Base-by-base conservation (phyloP, 1,284 basidiomycete genomes). In the Sphaerobolus stellatus region DNA sequence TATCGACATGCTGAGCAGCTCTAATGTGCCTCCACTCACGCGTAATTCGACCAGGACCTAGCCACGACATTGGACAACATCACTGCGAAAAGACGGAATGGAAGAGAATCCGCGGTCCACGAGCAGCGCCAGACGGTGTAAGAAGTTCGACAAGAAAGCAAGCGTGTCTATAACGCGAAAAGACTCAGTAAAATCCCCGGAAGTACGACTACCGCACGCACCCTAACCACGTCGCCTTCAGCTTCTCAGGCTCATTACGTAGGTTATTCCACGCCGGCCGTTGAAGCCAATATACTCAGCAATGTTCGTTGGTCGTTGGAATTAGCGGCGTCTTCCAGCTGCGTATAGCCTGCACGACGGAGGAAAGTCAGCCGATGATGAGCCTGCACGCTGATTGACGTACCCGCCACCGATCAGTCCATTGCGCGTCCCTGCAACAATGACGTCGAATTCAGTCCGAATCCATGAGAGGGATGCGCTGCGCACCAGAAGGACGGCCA, bases 181-280 rank as follows among this genome's bases (percentile, higher is more conserved):
- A 36, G 33, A 22, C 22, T 38, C 5, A 22, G n/a, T 38, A n/a
- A 38, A n/a, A 38, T n/a, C 22, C 22, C 36, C 22, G 22, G 22
- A 38, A 22, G 22, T 38, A 38, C n/a, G 22, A 38, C 33, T 38
- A 28, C 36, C 5, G n/a, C n/a, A 36, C 36, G 50, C 46, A 48
- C 60, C 83, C 85, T 2, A 88, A 72, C 85, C 85, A 90, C 0
- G 86, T 90, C 7, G 82, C 76, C 62, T 86, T 88, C 56, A 88
- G 73, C 52, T 75, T 72, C 18, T 71, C 62, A 8, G 34, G 28
- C 7, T 31, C 27, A 1, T 40, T 29, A n/a, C 22, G 36, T 5
- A 38, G 16, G 31, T 34, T 14, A 40, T 20, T 13, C 54, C 62
- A 30, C 48, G 63, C 57, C 1, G 63, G 63, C 43, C 36, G 58